Evolutionary conservation across 2,329 filamentous ascomycete genomes (phyloP).

Genomic region (Botrytis cinerea): DNA sequence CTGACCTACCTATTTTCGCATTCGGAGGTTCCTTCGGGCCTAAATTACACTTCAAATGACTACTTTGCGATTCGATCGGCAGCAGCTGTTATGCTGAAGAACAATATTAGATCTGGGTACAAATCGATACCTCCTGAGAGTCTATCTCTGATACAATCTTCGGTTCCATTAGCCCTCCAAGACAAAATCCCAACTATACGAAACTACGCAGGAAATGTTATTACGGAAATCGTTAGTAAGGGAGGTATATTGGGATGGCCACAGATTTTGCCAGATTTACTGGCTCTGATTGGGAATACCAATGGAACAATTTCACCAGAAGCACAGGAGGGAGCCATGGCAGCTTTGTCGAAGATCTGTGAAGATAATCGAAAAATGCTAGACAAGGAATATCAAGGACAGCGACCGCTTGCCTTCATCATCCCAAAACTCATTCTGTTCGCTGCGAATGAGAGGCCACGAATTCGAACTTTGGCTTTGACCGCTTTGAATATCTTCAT

Average conservation of each 20-base stretch:
- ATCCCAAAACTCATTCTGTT: constrained; percentile 90
- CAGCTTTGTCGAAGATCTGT: constrained; percentile 90
- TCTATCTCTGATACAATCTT: constrained; percentile 75
- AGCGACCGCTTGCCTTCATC: constrained; percentile 83
- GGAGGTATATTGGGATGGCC: constrained; percentile 91
- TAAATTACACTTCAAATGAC: constrained; percentile 60
- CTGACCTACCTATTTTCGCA: constrained; percentile 87
- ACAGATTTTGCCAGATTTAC: constrained; percentile 79
- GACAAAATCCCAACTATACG: constrained; percentile 82
- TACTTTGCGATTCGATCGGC: constrained; percentile 80
- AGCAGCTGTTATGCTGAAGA: constrained; percentile 93
- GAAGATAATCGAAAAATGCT: constrained; percentile 90
- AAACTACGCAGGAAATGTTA: constrained; percentile 87
- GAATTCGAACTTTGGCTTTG: constrained; percentile 78
- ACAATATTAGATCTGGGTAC: constrained; percentile 77
- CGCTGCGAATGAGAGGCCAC: constrained; percentile 72
- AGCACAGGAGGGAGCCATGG: constrained; percentile 91
- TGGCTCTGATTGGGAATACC: constrained; percentile 75
- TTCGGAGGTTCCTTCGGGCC: constrained; percentile 59
- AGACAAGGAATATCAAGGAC: constrained; percentile 83
- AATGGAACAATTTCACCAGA: constrained; percentile 66
- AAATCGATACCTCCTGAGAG: constrained; percentile 73
- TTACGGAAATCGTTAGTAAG: constrained; percentile 84
- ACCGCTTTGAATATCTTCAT: constrained; percentile 91
- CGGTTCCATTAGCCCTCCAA: constrained; percentile 76